Base-by-base conservation (phyloP, 192 early-diverging fungal genomes). In the Umbelopsis sp. region DNA sequence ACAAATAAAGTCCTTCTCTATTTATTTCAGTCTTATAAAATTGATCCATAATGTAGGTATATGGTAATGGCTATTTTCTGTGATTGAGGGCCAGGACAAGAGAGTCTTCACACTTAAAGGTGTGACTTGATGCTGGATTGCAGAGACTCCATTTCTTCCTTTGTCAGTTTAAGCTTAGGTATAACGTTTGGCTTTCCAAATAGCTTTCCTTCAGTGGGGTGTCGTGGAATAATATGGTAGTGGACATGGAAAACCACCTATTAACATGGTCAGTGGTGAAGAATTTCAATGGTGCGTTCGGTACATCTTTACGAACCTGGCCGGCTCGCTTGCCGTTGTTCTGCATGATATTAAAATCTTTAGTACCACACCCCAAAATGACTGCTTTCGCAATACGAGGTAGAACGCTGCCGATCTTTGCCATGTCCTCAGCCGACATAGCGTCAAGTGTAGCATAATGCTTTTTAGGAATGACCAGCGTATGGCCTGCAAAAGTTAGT, bases 211-310 rank as follows among this genome's bases (percentile, higher is more conserved):
- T 62, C 56, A 62, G 56, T 62, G 16, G 56, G 56, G 20, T 62
- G 34, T 16, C 70, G 47, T 29, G 70, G 70, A 14, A 71, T 71
- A 2, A 71, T 71, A 59, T 71, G 70, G 38, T 56, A 71, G 41
- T 71, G 70, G 14, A 71, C 41, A 54, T 71, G 70, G 25, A 71
- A 71, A 4, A 71, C 70, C 17, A 71, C 51, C 56, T 62, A 62
- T 29, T 34, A 14, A 20, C 11, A 29, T 17, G 8, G 38, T 41
- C 12, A 41, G 5, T 50, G 16, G 20, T 22, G n/a, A 50, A 50
- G 49, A 1, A 1, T 50, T 8, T 5, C 51, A 25, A n/a, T 25
- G 21, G 10, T 24, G 21, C 25, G 22, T 4, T 41, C 2, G 21
- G 2, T n/a, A 5, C 56, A 34, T 0, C 14, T 34, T 3, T 9